Conservation (phyloP, 768 basidiomycete species). For the Boletus sp. region DNA sequence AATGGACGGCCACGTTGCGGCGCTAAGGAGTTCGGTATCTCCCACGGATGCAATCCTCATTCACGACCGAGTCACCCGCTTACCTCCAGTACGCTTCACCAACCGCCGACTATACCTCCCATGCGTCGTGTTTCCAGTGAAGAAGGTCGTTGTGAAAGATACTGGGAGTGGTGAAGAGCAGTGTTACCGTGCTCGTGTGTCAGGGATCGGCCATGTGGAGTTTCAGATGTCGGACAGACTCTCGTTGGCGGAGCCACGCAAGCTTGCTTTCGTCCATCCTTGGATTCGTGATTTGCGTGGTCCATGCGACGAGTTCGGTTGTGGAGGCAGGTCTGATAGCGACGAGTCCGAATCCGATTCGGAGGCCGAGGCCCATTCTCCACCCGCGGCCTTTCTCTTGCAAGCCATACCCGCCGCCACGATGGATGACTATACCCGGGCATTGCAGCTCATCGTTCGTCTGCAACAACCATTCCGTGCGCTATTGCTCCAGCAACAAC, state of each 20-base stretch:
- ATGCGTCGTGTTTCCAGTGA: conserved; percentile 7
- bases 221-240: conserved; percentile 3
- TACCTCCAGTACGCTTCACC: conserved; percentile 2
- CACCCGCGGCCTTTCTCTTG: neutral
- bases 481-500: no score
- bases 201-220: conserved; percentile 1
- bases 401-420: neutral
- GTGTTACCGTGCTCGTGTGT: conserved; percentile 2
- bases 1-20: neutral
- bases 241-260: neutral
- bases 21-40: neutral
- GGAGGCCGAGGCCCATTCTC: neutral
- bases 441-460: no score
- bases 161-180: neutral
- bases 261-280: conserved; percentile 8
- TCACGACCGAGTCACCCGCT: neutral
- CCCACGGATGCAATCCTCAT: neutral
- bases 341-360: neutral
- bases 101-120: conserved; percentile 8
- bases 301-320: neutral
- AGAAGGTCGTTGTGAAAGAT: neutral
- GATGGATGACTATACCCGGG: neutral
- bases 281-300: conserved; percentile 12
- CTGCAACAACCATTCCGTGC: no score
- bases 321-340: neutral